Percentiles rank a stretch among this genome's conserved stretches.
phyloP scores from a whole-genome alignment of 2,329 filamentous ascomycete species.

The Penicillium expansum region DNA sequence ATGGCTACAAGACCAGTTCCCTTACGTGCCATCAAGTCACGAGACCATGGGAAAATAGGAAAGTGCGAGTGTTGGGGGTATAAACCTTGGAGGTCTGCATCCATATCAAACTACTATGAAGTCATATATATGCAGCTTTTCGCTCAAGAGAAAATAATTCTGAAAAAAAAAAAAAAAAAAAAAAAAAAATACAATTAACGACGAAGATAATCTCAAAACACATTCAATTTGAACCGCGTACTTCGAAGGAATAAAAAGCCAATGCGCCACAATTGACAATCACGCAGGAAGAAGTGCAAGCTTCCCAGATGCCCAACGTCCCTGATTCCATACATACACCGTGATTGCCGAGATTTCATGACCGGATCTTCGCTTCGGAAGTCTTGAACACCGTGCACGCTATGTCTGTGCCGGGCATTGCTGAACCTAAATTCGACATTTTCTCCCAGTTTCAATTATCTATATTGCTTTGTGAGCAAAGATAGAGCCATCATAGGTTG shows the following conservation, averaged over 20 bases:
- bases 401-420: slow-evolving; percentile 13
- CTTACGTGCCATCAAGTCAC: too few species aligned
- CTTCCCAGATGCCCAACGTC: background rate
- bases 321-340: slow-evolving; percentile 7
- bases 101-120: too few species aligned
- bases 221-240: background rate
- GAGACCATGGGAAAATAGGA: too few species aligned
- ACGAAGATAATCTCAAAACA: too few species aligned
- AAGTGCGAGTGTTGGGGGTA: too few species aligned
- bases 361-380: background rate
- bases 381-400: slow-evolving; percentile 4
- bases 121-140: too few species aligned
- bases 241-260: background rate
- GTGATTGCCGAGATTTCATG: slow-evolving; percentile 6
- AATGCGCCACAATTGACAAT: background rate
- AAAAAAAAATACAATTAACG: too few species aligned
- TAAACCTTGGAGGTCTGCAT: too few species aligned
- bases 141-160: too few species aligned
- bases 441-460: slow-evolving; percentile 3
- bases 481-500: fast-evolving
- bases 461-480: background rate
- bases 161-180: too few species aligned
- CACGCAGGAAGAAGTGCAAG: slow-evolving; percentile 7
- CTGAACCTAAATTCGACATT: slow-evolving; percentile 7
- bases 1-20: too few species aligned